phyloP scores from a whole-genome alignment of 2,329 filamentous ascomycete genomes.

The Paecilomyces fulvus region DNA sequence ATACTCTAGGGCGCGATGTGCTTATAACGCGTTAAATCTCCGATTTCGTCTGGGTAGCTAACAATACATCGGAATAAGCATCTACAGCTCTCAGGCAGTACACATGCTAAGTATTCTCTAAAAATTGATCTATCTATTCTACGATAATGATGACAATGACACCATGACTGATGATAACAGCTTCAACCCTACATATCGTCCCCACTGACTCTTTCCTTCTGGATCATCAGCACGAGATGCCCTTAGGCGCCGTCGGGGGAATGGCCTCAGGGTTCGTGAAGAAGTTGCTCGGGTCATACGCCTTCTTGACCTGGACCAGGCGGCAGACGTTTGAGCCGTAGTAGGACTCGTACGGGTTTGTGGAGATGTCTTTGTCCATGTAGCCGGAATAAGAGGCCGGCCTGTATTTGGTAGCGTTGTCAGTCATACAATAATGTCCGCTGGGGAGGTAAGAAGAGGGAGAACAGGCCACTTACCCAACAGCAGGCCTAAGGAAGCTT shows the following conservation, averaged over 20 bases:
- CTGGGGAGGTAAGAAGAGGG: background rate
- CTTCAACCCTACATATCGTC: background rate
- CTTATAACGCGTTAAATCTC: background rate
- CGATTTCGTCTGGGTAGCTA: background rate
- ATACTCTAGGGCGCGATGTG: background rate
- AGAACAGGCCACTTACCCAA: constrained; percentile 5
- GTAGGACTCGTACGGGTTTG: constrained; percentile 6
- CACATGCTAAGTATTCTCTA: background rate
- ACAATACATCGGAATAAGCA: background rate
- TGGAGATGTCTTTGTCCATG: constrained; percentile 6
- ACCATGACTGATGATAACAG: background rate
- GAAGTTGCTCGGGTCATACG: background rate
- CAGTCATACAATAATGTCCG: too few species aligned
- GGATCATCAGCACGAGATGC: background rate
- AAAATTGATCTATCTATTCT: background rate
- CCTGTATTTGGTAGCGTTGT: background rate
- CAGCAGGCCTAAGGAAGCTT: constrained; percentile 6
- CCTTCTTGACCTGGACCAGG: background rate
- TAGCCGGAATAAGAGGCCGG: constrained; percentile 8
- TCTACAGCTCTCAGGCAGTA: background rate
- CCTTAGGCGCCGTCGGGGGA: background rate
- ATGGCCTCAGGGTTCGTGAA: background rate
- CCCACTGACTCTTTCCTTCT: too few species aligned
- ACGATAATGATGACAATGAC: background rate
- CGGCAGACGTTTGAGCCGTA: constrained; percentile 7